Conservation (phyloP, 176 grass and related monocot species). For the Sorghum bicolor region Sorghum_bicolor_NCBIv3 NC_012871.2:13167001-13167500, state of each 20-base stretch:
- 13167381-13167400: background rate
- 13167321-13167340: conserved; percentile 36
- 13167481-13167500: too few species aligned
- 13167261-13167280: background rate
- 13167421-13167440: too few species aligned
- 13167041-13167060: background rate
- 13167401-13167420: too few species aligned
- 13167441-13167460: too few species aligned
- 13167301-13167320: background rate
- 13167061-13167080: background rate
- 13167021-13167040: background rate
- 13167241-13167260: background rate
- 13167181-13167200: background rate
- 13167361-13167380: background rate
- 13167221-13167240: background rate
- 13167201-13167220: background rate
- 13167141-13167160: background rate
- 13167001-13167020: background rate
- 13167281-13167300: conserved; percentile 22
- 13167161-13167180: background rate
- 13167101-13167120: background rate
- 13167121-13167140: background rate
- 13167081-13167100: background rate
- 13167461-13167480: too few species aligned
- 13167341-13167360: conserved; percentile 18